Evolutionary conservation across 768 basidiomycete genomes (phyloP).

Genomic region (Kwoniella dendrophila): DNA sequence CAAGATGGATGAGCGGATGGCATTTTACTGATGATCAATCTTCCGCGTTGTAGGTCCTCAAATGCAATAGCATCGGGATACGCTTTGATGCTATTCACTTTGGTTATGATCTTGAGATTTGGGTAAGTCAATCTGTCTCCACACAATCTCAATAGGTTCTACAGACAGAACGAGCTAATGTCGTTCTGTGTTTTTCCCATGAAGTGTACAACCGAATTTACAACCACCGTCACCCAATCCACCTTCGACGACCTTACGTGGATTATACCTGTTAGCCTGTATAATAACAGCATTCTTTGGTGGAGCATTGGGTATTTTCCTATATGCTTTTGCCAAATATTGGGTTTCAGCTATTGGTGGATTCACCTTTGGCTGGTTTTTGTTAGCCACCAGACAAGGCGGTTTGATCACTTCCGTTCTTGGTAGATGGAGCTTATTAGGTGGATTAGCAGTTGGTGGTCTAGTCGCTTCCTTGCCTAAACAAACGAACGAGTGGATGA

Average conservation of each 20-base stretch:
- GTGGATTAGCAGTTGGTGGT: constrained; percentile 77
- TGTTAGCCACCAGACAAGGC: constrained; percentile 80
- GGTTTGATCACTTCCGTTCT: constrained; percentile 77
- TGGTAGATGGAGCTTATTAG: constrained; percentile 85
- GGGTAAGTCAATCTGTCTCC: constrained; percentile 29
- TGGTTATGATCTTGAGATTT: constrained; percentile 69
- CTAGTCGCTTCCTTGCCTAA: constrained; percentile 84
- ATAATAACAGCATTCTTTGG: constrained; percentile 79
- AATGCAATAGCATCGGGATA: constrained; percentile 94
- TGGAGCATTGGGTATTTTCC: constrained; percentile 84
- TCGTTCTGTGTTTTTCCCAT: constrained; percentile 49
- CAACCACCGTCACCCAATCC: constrained; percentile 61
- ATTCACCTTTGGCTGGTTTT: constrained; percentile 80
- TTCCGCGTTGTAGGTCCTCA: constrained; percentile 90
- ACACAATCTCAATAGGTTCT: neutral
- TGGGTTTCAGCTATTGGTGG: constrained; percentile 74
- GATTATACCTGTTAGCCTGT: constrained; percentile 83
- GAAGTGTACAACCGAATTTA: constrained; percentile 77
- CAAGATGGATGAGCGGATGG: constrained; percentile 9
- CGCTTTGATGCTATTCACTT: constrained; percentile 77
- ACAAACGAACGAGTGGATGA: constrained; percentile 80
- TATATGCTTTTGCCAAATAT: constrained; percentile 86
- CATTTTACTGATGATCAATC: neutral
- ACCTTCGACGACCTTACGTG: constrained; percentile 75
- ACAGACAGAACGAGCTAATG: neutral